phyloP scores from a whole-genome alignment of 805 yeast genomes.

The Cyberlindnera galapagoensis region DNA sequence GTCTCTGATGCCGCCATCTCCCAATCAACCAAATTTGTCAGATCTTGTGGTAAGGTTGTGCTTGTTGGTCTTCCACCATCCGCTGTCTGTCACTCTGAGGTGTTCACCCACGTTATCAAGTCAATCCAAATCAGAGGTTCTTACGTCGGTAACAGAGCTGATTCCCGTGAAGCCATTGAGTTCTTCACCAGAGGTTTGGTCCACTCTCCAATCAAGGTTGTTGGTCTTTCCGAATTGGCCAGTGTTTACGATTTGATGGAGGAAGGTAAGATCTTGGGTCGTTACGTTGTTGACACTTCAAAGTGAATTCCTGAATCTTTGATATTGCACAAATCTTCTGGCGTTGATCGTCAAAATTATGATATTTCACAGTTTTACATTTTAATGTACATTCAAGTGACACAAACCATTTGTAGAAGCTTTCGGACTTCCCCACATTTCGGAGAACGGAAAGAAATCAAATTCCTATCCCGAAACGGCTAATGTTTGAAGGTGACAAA shows the following conservation, averaged over 20 bases:
- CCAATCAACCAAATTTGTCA: slow-evolving; percentile 50
- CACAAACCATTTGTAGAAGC: too few relatives aligned
- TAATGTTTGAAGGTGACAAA: too few relatives aligned
- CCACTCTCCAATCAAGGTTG: slow-evolving; percentile 53
- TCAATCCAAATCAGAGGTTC: slow-evolving; percentile 70
- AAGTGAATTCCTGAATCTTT: too few relatives aligned
- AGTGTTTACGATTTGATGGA: slow-evolving; percentile 52
- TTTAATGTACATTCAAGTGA: too few relatives aligned
- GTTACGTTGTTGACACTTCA: slow-evolving; percentile 57
- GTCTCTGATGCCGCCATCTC: slow-evolving; percentile 61
- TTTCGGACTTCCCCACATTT: too few relatives aligned
- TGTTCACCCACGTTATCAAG: slow-evolving; percentile 65
- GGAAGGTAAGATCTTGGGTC: slow-evolving; percentile 55
- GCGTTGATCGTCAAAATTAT: too few relatives aligned
- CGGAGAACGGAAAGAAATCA: too few relatives aligned
- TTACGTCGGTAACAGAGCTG: slow-evolving; percentile 84
- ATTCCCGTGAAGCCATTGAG: slow-evolving; percentile 70
- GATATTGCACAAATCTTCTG: too few relatives aligned
- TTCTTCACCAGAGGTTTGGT: slow-evolving; percentile 64
- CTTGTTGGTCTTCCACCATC: slow-evolving; percentile 74
- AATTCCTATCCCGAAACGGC: too few relatives aligned
- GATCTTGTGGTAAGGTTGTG: slow-evolving; percentile 63
- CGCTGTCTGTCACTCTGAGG: slow-evolving; percentile 60
- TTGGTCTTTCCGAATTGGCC: slow-evolving; percentile 50
- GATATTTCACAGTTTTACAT: too few relatives aligned